Evolutionary conservation across 257 asterid genomes (phyloP).

Genomic region (Fraxinus anomala): DNA sequence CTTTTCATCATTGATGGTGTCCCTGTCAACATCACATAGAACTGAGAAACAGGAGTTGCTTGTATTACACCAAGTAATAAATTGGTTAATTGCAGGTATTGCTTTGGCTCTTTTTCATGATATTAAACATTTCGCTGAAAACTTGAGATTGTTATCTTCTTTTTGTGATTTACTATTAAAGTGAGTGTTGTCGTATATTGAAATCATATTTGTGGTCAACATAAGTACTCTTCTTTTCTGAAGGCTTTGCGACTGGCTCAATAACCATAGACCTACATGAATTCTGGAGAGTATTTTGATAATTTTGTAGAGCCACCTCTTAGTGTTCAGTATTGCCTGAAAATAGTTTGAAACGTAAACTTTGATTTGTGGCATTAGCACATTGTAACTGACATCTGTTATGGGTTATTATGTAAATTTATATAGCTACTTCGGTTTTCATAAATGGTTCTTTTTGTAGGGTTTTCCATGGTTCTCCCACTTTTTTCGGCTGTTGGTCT

Average conservation of each 20-base stretch:
- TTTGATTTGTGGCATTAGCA: neutral
- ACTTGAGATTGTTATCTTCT: neutral
- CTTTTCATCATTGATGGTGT: constrained; percentile 77
- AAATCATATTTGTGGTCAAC: neutral
- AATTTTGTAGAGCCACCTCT: neutral
- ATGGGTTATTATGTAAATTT: neutral
- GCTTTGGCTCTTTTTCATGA: constrained; percentile 20
- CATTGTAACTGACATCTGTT: neutral
- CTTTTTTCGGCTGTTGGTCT: constrained; percentile 76
- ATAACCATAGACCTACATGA: neutral
- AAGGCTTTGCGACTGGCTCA: neutral
- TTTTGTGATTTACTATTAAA: neutral
- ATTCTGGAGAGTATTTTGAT: neutral
- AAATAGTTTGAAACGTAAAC: neutral
- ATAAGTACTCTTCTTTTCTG: neutral
- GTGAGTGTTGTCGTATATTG: neutral
- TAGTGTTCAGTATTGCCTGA: neutral
- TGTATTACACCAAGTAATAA: constrained; percentile 77
- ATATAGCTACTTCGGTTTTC: neutral
- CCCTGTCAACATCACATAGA: constrained; percentile 86
- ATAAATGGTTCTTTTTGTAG: constrained; percentile 41
- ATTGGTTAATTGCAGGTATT: constrained; percentile 91
- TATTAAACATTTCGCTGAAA: neutral
- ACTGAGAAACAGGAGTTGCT: constrained; percentile 81
- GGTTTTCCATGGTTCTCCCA: constrained; percentile 80